Percentiles rank a stretch among this genome's conserved stretches.
Conservation (phyloP, 305 asterid genomes). For the Rubia tinctorum region DNA sequence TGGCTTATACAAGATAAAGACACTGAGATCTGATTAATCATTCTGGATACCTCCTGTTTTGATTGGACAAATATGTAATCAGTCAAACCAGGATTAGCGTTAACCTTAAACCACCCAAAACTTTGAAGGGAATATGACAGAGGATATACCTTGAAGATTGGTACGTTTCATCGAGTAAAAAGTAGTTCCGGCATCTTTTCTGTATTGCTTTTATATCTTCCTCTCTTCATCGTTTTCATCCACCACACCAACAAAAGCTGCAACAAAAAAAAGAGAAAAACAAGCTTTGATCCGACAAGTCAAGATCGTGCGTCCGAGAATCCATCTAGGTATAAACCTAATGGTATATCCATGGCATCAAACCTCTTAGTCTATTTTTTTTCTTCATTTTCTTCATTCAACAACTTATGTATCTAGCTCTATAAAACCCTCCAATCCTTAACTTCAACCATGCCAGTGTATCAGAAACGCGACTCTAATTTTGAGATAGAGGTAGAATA, state of each 20-base stretch:
- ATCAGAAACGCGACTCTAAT: not conserved
- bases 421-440: not conserved
- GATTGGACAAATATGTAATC: not conserved
- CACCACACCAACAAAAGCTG: not conserved
- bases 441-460: not conserved
- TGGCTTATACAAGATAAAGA: no score
- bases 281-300: constrained; percentile 4
- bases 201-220: constrained; percentile 9
- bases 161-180: constrained; percentile 5
- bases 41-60: not conserved
- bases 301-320: constrained; percentile 27
- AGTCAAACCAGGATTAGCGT: not conserved
- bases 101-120: not conserved
- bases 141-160: constrained; percentile 18
- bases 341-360: constrained; percentile 24
- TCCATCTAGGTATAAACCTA: constrained; percentile 14
- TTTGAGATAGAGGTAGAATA: not conserved
- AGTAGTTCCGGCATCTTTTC: constrained; percentile 11
- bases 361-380: constrained; percentile 24
- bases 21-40: not conserved
- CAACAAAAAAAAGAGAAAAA: not conserved
- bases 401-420: not conserved
- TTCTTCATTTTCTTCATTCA: not conserved
- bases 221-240: not conserved
- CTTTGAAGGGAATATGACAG: constrained; percentile 14